Conservation (phyloP, 129 eudicot genomes). For the Lonicera japonica region DNA sequence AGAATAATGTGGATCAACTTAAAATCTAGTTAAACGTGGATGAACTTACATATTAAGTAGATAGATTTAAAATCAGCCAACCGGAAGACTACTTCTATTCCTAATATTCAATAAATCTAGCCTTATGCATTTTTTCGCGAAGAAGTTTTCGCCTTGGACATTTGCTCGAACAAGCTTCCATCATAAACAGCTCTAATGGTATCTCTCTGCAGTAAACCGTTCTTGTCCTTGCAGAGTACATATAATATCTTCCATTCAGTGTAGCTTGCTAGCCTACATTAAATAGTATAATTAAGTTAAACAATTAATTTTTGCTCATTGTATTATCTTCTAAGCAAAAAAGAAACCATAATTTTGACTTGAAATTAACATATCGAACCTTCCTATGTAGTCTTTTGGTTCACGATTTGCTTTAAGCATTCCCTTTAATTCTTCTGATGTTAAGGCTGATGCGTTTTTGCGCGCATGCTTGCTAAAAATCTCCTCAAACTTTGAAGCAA, state of each 20-base stretch:
- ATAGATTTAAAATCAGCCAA: too few relatives aligned
- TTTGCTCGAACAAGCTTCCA: constrained; percentile 61
- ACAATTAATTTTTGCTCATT: too few relatives aligned
- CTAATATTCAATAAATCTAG: not conserved
- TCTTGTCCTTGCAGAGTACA: constrained; percentile 53
- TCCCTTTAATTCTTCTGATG: constrained; percentile 43
- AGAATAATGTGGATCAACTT: too few relatives aligned
- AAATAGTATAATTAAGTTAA: too few relatives aligned
- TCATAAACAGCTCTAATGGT: constrained; percentile 61
- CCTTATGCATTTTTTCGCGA: constrained; percentile 27
- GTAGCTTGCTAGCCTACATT: constrained; percentile 55
- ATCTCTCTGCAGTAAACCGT: constrained; percentile 61
- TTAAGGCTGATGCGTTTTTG: constrained; percentile 39
- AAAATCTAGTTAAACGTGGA: too few relatives aligned
- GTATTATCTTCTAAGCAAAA: not conserved
- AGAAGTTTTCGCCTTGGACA: constrained; percentile 35
- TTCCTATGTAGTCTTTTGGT: constrained; percentile 66
- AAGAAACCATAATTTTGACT: not conserved
- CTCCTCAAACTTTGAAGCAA: constrained; percentile 59
- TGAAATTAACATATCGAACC: constrained; percentile 25
- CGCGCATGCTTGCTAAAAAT: constrained; percentile 63
- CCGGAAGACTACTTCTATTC: too few relatives aligned
- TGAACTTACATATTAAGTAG: too few relatives aligned
- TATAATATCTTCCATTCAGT: constrained; percentile 72
- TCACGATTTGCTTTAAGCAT: constrained; percentile 59